Conservation (phyloP, 352 stramenopile genomes). For the Plasmopara muralis region DNA sequence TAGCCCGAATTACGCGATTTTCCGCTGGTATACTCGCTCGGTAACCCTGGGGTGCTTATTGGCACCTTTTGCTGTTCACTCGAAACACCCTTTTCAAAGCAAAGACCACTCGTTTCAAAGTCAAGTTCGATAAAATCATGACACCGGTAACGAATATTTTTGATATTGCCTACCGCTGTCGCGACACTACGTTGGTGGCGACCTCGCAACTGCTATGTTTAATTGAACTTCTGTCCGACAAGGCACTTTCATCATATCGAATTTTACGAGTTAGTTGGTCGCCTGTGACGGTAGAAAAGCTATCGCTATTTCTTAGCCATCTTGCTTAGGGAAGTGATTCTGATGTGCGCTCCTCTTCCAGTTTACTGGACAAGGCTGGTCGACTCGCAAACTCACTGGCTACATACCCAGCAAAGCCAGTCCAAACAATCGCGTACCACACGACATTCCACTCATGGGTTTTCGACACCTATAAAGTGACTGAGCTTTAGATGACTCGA, state of each 20-base stretch:
- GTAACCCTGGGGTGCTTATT: background rate
- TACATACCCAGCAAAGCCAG: background rate
- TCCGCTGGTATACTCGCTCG: background rate
- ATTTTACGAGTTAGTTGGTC: background rate
- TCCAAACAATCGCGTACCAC: background rate
- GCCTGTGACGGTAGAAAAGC: background rate
- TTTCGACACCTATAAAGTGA: background rate
- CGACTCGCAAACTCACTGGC: conserved; percentile 1
- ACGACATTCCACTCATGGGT: background rate
- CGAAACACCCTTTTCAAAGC: background rate
- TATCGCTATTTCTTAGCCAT: background rate
- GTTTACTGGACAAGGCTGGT: conserved; percentile 26
- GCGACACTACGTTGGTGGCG: background rate
- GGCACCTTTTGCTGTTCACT: background rate
- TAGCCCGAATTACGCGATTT: background rate
- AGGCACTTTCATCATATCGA: background rate
- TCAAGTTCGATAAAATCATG: background rate
- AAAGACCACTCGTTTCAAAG: background rate
- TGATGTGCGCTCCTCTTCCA: background rate
- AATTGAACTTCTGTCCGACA: background rate
- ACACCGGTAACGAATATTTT: background rate
- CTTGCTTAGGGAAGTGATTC: background rate
- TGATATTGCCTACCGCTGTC: background rate
- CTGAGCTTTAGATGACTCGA: background rate
- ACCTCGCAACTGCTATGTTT: background rate